Evolutionary conservation across 345 rosid species (phyloP), one percentile per base, ranked within the genome.

Genomic region (Eucalyptus curtisii): DNA sequence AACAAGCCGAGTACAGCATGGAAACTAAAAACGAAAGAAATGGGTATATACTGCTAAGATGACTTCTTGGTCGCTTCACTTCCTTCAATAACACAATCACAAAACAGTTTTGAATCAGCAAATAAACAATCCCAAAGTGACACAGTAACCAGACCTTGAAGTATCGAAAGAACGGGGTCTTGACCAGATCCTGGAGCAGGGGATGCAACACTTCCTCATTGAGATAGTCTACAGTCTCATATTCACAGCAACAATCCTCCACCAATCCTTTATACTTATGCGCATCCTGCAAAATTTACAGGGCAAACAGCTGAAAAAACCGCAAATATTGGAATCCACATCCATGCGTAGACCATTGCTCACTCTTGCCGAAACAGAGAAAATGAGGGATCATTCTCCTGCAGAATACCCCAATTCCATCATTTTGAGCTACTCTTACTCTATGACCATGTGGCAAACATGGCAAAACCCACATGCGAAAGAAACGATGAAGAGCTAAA

Each of bases 181-280:
- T 94, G 45, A 97, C 97, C 50, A 98, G 97, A 49, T 96, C 96
- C 87, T 95, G 97, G 86, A 98, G 97, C 53, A 92, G 87, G 68
- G 99, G 98, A 94, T 96, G 90, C 93, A 96, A 91, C 45, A 95
- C 95, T 87, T 95, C 92, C 22, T 89, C 91, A 90, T 98, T 98
- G 13, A 97, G 90, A 88, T 88, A 87, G 89, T 96, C 94, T 40
- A 96, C 99, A 24, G 97, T 96, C 92, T 98, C 97, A n/a, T 96
- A 97, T 88, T 97, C 97, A 85, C 99, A 97, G 88, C 98, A 96
- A 90, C 98, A 98, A 86, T 94, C 99, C 93, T 97, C 98, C 16
- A 98, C 95, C 85, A 95, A 91, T 49, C 99, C 99, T 66, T 89
- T 93, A 89, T 93, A 94, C 90, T 92, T 92, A 66, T 91, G 91